A percentile compares a stretch with the other conserved stretches of the same genome.
These are phyloP conservation scores for Podila horticola DNA, from an alignment of 192 early-diverging fungal genomes.

Conservation along the genomic window DNA sequence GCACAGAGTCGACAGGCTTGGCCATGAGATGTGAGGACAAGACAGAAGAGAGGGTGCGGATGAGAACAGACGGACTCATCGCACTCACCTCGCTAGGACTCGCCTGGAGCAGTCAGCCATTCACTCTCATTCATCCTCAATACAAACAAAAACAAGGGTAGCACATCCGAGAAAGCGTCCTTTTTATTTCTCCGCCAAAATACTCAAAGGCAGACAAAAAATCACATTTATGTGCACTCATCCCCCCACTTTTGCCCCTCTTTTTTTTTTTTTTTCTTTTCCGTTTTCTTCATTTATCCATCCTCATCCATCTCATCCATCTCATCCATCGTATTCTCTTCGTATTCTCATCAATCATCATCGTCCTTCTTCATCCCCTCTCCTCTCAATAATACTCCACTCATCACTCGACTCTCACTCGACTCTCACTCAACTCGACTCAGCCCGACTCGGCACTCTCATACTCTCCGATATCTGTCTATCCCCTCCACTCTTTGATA, in stretches of 20 bases:
- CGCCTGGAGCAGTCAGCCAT: too few species aligned
- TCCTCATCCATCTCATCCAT: conserved; percentile 1
- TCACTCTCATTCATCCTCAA: too few species aligned
- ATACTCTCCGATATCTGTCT: not conserved
- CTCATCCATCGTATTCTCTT: not conserved
- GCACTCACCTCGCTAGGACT: too few species aligned
- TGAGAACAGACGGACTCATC: too few species aligned
- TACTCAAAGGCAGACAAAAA: too few species aligned
- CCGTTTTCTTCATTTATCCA: not conserved
- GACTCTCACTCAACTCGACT: not conserved
- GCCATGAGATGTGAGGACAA: too few species aligned
- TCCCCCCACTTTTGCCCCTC: not conserved
- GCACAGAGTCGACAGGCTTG: too few species aligned
- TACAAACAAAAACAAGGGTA: too few species aligned
- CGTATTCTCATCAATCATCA: not conserved
- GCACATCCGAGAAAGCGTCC: too few species aligned
- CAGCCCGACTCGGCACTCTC: too few species aligned
- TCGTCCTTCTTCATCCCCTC: not conserved
- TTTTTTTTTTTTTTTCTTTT: not conserved
- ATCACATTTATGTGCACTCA: not conserved
- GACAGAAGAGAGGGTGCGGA: too few species aligned
- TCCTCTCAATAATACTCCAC: not conserved
- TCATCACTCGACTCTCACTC: not conserved
- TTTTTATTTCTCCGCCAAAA: too few species aligned
- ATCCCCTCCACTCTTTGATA: not conserved